phyloP scores from a whole-genome alignment of 2,329 filamentous ascomycete species.

The Thyridium curvatum region DNA sequence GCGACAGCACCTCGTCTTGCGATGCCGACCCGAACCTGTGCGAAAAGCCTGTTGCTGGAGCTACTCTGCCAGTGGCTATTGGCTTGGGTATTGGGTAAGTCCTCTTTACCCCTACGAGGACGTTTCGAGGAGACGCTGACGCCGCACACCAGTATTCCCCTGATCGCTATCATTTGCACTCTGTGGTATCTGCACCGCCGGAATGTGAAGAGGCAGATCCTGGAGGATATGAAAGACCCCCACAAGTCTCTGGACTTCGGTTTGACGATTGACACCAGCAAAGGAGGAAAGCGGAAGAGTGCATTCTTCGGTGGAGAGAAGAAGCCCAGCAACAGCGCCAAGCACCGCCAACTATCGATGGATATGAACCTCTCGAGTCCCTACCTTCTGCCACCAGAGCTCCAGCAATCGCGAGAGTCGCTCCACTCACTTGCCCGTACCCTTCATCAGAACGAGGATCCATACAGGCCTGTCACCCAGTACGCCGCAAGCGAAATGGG shows the following conservation, averaged over 20 bases:
- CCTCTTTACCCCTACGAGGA: not conserved
- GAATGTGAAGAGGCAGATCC: constrained; percentile 61
- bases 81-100: constrained; percentile 66
- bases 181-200: constrained; percentile 75
- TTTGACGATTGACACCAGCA: constrained; percentile 47
- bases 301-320: constrained; percentile 51
- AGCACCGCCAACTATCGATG: constrained; percentile 57
- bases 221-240: constrained; percentile 79
- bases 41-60: constrained; percentile 51
- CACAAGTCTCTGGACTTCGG: constrained; percentile 93
- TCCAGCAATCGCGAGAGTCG: constrained; percentile 77
- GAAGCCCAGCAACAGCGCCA: constrained; percentile 29
- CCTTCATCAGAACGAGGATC: constrained; percentile 71
- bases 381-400: constrained; percentile 82
- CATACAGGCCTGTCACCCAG: constrained; percentile 61
- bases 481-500: constrained; percentile 52
- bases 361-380: constrained; percentile 73
- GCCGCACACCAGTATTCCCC: constrained; percentile 57
- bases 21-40: constrained; percentile 35
- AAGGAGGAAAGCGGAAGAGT: constrained; percentile 36
- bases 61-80: constrained; percentile 58
- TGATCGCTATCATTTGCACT: constrained; percentile 59
- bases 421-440: constrained; percentile 78
- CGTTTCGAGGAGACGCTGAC: constrained; percentile 11
- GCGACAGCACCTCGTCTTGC: constrained; percentile 12